phyloP scores from a whole-genome alignment of 2,329 filamentous ascomycete genomes.

The Proliferodiscus dingleyae region DNA sequence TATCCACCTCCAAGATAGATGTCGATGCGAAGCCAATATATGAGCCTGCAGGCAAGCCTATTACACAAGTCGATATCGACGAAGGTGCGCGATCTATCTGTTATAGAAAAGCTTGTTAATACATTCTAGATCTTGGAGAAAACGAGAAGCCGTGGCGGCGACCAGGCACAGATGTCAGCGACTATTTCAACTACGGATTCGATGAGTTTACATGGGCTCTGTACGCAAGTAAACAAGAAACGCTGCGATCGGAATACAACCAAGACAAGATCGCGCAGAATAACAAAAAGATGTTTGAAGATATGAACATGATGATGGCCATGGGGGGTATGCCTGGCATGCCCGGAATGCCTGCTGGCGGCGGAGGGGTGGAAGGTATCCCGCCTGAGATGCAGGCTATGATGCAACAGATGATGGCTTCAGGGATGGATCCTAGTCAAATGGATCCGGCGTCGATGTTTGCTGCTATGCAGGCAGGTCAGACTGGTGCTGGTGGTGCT shows the following conservation, averaged over 20 bases:
- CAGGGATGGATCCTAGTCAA: conserved; percentile 60
- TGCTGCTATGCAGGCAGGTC: conserved; percentile 48
- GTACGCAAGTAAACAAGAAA: conserved; percentile 85
- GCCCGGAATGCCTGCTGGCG: conserved; percentile 32
- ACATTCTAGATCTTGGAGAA: conserved; percentile 55
- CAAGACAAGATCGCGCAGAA: conserved; percentile 58
- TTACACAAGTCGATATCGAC: conserved; percentile 71
- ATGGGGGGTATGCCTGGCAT: conserved; percentile 44
- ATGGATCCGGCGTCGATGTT: conserved; percentile 63
- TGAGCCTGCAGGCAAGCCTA: conserved; percentile 73
- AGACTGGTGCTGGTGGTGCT: conserved; percentile 38
- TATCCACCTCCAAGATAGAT: conserved; percentile 78
- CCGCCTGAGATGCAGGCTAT: conserved; percentile 62
- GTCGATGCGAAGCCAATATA: conserved; percentile 79
- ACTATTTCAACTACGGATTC: conserved; percentile 99
- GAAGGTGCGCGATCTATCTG: conserved; percentile 40
- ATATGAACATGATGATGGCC: conserved; percentile 64
- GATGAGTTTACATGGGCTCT: conserved; percentile 97
- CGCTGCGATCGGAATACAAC: conserved; percentile 69
- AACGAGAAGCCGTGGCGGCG: conserved; percentile 94
- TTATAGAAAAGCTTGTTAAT: background rate
- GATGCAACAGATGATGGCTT: conserved; percentile 67
- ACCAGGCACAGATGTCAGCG: conserved; percentile 87
- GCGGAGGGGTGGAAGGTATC: conserved; percentile 52
- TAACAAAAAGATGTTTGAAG: conserved; percentile 75